A percentile compares a stretch with the other conserved stretches of the same genome.
phyloP scores from a whole-genome alignment of 352 stramenopile species.

The Thalassiosira hispida region DNA sequence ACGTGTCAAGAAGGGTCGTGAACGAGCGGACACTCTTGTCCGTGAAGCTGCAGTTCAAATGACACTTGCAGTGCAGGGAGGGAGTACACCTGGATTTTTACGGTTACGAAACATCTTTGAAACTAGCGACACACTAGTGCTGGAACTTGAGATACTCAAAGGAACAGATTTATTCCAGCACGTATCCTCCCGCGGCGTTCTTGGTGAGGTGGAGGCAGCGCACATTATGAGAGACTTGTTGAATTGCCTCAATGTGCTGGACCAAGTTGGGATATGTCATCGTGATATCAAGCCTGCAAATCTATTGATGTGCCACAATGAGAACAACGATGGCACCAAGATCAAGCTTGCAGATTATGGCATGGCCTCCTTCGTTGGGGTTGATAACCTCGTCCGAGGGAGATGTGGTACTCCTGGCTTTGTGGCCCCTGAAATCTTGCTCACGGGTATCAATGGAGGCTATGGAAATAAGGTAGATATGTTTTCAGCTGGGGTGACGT shows the following conservation, averaged over 20 bases:
- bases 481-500: constrained; percentile 92
- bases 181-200: constrained; percentile 62
- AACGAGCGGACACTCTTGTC: constrained; percentile 82
- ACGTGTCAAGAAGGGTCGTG: constrained; percentile 70
- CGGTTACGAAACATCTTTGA: constrained; percentile 80
- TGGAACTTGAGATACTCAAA: constrained; percentile 82
- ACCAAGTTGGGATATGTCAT: constrained; percentile 93
- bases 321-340: constrained; percentile 47
- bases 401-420: constrained; percentile 94
- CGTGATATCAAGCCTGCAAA: constrained; percentile 98
- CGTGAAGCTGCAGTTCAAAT: constrained; percentile 81
- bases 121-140: constrained; percentile 76
- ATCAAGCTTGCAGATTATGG: constrained; percentile 94
- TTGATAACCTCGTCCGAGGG: constrained; percentile 90
- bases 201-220: constrained; percentile 74
- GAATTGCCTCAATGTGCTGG: constrained; percentile 91
- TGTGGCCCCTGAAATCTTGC: constrained; percentile 93
- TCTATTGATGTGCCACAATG: constrained; percentile 90
- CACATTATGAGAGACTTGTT: constrained; percentile 78
- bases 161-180: constrained; percentile 83
- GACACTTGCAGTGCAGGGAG: constrained; percentile 64
- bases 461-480: constrained; percentile 93
- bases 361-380: constrained; percentile 92
- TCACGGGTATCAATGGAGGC: constrained; percentile 88
- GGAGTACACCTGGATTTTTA: constrained; percentile 60